Evolutionary conservation across 139 green algal genomes (phyloP).

Genomic region (Chlamydomonas applanata): DNA sequence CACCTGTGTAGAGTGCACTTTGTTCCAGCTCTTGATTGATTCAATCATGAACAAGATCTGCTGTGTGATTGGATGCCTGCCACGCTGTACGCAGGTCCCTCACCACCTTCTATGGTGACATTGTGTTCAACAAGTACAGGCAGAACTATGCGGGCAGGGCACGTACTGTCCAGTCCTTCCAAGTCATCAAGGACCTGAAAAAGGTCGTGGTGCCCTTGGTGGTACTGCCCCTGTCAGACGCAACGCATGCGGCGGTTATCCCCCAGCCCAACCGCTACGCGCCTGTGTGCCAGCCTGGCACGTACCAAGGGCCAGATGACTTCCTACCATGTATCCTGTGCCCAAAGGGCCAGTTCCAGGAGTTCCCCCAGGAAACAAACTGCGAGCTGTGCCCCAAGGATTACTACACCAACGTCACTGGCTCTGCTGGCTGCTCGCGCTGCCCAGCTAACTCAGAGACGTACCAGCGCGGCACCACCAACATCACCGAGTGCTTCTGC

Average conservation of each 20-base stretch:
- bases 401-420: background rate
- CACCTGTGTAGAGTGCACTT: no score
- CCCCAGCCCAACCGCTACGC: constrained; percentile 32
- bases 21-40: no score
- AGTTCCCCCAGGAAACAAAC: constrained; percentile 2
- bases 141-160: constrained; percentile 13
- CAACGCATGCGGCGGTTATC: constrained; percentile 8
- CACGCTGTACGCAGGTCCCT: no score
- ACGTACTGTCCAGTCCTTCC: constrained; percentile 13
- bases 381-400: constrained; percentile 25
- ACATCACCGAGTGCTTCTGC: constrained; percentile 23
- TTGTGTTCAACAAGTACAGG: constrained; percentile 25
- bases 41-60: no score
- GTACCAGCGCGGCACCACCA: background rate
- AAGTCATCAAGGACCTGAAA: constrained; percentile 15
- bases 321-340: constrained; percentile 27
- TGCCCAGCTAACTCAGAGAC: constrained; percentile 31
- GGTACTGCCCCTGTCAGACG: constrained; percentile 19
- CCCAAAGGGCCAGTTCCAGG: constrained; percentile 4
- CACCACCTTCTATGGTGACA: constrained; percentile 24
- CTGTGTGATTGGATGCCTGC: background rate
- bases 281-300: constrained; percentile 22
- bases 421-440: background rate
- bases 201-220: constrained; percentile 10
- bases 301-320: constrained; percentile 15